phyloP scores from a whole-genome alignment of 1,284 basidiomycete genomes.

The Somion occarium region DNA sequence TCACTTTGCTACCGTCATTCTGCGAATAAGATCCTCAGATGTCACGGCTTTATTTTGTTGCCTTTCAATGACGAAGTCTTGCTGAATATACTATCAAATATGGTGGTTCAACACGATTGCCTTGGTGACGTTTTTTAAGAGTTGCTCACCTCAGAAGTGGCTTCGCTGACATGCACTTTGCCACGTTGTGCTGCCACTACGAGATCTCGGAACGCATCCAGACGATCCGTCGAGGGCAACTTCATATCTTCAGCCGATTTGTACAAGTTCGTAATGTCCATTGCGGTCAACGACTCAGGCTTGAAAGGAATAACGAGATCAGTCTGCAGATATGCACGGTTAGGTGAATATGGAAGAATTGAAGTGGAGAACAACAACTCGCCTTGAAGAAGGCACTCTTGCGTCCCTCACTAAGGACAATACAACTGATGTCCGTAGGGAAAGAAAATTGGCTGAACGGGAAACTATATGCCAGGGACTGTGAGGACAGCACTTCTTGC shows the following conservation, averaged over 20 bases:
- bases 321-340: slow-evolving; percentile 37
- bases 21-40: slow-evolving; percentile 55
- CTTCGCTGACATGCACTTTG: slow-evolving; percentile 45
- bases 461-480: slow-evolving; percentile 76
- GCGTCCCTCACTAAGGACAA: slow-evolving; percentile 65
- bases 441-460: slow-evolving; percentile 77
- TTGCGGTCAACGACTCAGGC: slow-evolving; percentile 13
- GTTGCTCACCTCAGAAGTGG: slow-evolving; percentile 46
- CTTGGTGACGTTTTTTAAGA: too few species aligned
- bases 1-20: slow-evolving; percentile 64
- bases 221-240: slow-evolving; percentile 38
- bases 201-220: slow-evolving; percentile 51
- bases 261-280: slow-evolving; percentile 36
- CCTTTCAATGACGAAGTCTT: slow-evolving; percentile 65
- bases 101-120: too few species aligned
- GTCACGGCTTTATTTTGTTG: slow-evolving; percentile 42
- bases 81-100: slow-evolving; percentile 70
- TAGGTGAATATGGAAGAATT: neutral
- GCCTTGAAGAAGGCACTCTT: slow-evolving; percentile 68
- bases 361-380: too few species aligned
- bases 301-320: slow-evolving; percentile 46
- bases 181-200: slow-evolving; percentile 44
- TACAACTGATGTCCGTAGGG: slow-evolving; percentile 65
- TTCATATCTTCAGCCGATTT: slow-evolving; percentile 37
- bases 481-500: slow-evolving; percentile 64